Evolutionary conservation across 1,139 yeast genomes (phyloP), one percentile per base, ranked within the genome.

Genomic region (Geotrichum restrictum): DNA sequence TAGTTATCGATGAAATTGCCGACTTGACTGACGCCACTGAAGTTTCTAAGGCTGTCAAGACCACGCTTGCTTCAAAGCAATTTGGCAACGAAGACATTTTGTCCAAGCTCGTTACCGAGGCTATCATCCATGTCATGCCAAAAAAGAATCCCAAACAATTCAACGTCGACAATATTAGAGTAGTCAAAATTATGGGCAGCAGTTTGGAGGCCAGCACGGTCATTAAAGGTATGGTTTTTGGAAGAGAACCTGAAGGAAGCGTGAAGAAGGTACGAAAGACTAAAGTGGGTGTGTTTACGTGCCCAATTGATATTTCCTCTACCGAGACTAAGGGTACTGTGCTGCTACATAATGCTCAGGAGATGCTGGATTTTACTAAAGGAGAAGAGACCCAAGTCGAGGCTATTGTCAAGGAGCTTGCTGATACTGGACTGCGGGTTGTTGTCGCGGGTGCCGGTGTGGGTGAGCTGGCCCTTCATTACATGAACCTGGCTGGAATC

Each of bases 301-400:
- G 96, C 69, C 97, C 98, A 31, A 82, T 93, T 57, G 98, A 93
- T 71, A 88, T 88, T 59, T 84, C 96, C 21, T 85, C 89, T 56
- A 91, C 98, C 16, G 98, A 93, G 74, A 91, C 98, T 22, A 91
- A 93, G 73, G 98, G 98, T 49, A 94, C 98, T 10, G 98, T 93
- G 43, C 76, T 93, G 63, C 77, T 93, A 61, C 97, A 91, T 72
- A 91, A 88, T 66, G 98, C 98, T 10, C 80, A 91, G 70, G 98
- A 93, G 72, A 91, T 93, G 97, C 78, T 93, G 61, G 94, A 89
- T 66, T 93, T 93, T 72, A 82, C 95, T 59, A 88, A 86, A 74
- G 98, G 97, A 60, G 98, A 93, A 73, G 98, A 93, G 73, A 85
- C 83, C 51, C 98, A 89, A 69, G 79, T 93, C 65, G 97, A 93